Percentiles rank a stretch among this genome's conserved stretches.
Evolutionary conservation across 805 yeast species (phyloP).

Genomic region (Wickerhamomyces rabaulensis): DNA sequence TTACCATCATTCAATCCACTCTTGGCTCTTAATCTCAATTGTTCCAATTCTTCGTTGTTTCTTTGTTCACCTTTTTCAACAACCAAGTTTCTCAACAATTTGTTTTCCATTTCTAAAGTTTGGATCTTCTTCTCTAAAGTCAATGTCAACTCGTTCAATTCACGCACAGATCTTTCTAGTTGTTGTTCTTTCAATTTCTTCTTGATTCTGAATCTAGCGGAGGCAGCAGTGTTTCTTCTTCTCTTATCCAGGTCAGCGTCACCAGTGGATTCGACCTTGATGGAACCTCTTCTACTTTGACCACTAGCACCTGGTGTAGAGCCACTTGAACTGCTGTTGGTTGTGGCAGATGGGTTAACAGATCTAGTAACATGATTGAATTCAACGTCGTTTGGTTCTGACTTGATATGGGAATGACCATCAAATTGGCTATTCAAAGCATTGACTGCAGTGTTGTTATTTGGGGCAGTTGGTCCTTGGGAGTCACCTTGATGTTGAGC

Average conservation of each 20-base stretch:
- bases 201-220: constrained; percentile 88
- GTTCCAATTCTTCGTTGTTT: constrained; percentile 48
- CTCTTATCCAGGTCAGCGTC: constrained; percentile 63
- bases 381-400: background rate
- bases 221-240: constrained; percentile 87
- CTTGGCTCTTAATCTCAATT: constrained; percentile 42
- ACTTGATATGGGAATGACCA: background rate
- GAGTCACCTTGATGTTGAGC: constrained; percentile 56
- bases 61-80: constrained; percentile 66
- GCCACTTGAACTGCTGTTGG: background rate
- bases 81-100: constrained; percentile 74
- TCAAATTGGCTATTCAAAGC: constrained; percentile 1
- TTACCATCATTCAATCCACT: background rate
- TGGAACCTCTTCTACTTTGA: constrained; percentile 1
- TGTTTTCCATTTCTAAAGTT: constrained; percentile 91
- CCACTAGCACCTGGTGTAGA: background rate
- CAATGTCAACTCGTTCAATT: constrained; percentile 61
- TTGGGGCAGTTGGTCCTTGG: background rate
- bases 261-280: constrained; percentile 17
- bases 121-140: constrained; percentile 68
- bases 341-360: constrained; percentile 2
- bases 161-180: constrained; percentile 72
- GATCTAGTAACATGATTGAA: background rate
- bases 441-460: background rate
- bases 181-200: constrained; percentile 91